Evolutionary conservation across 345 rosid species (phyloP), one percentile per base, ranked within the genome.

Genomic region (Triadica sebifera): DNA sequence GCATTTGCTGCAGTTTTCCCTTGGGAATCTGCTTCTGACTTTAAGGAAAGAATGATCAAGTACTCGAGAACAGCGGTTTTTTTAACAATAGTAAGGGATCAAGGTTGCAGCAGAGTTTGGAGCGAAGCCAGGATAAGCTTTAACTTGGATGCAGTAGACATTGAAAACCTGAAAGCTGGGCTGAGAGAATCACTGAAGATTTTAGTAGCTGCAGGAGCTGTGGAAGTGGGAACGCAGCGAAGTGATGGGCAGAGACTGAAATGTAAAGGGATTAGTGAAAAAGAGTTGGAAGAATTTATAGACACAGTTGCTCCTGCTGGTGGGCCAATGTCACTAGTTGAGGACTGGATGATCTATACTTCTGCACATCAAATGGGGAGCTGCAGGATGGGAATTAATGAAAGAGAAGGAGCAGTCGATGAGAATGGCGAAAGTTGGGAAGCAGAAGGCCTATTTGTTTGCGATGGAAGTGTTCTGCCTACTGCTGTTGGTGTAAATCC

Each of bases 351-450:
- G 72, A 1, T 76, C 0, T 78, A 83, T 77, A 29, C 70, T 68
- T 84, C 94, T 0, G 94, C 92, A 0, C 94, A 90, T 78, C 94
- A 88, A 73, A 86, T 89, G 94, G 86, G 94, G 37, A 90, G 94
- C 62, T 88, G 94, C 71, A 85, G 84, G 80, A 90, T 90, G 87
- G 94, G 90, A 62, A 29, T 7, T 10, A 76, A 53, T n/a, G 77
- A 73, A 17, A 75, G 76, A 56, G 84, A 84, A 45, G 94, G 92
- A 10, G 94, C 90, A 2, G 84, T 90, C 25, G 90, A 88, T 74
- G 84, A 75, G 77, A 81, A 80, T 3, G 89, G 91, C 12, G 90
- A 89, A 85, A 88, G 85, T 52, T 89, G 91, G 91, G 94, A 89
- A 81, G 88, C 94, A 19, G 80, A 85, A 50, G 87, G 88, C 6